These are phyloP conservation scores for Penicillium soppii DNA, from an alignment of 495 filamentous ascomycete genomes.

Conservation along the genomic window DNA sequence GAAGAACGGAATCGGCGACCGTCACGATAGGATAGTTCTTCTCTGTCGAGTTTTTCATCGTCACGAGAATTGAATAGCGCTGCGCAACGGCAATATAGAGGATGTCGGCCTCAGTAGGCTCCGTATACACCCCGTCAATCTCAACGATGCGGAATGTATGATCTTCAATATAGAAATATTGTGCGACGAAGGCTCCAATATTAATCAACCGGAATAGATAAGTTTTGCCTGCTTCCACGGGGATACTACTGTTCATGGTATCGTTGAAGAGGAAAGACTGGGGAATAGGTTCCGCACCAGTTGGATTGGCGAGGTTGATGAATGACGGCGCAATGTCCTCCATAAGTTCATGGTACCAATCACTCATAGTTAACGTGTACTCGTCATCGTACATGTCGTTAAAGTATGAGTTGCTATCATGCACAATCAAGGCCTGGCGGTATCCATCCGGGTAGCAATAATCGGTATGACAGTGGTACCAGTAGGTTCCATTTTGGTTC, in stretches of 20 bases:
- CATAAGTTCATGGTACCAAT: constrained; percentile 59
- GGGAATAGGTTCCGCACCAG: constrained; percentile 54
- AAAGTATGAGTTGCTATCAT: constrained; percentile 64
- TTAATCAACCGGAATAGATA: constrained; percentile 80
- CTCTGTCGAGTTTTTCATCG: constrained; percentile 59
- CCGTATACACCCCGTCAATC: constrained; percentile 52
- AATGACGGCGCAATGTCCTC: constrained; percentile 42
- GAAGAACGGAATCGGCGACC: constrained; percentile 30
- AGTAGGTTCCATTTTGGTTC: constrained; percentile 74
- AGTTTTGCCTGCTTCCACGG: constrained; percentile 69
- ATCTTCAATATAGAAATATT: constrained; percentile 78
- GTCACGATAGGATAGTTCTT: constrained; percentile 66
- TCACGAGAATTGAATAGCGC: constrained; percentile 67
- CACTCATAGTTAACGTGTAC: constrained; percentile 52
- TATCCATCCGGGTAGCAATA: constrained; percentile 77
- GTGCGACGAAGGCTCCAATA: constrained; percentile 68
- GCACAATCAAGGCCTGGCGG: constrained; percentile 67
- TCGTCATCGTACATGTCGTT: constrained; percentile 65
- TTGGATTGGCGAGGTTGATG: constrained; percentile 49
- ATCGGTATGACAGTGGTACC: constrained; percentile 75
- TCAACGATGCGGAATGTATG: constrained; percentile 63
- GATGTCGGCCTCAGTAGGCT: constrained; percentile 56
- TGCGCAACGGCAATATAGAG: constrained; percentile 71
- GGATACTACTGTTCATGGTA: constrained; percentile 53
- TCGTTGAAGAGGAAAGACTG: constrained; percentile 57